phyloP scores from a whole-genome alignment of 148 eudicot species.

The Chenopodium album region DNA sequence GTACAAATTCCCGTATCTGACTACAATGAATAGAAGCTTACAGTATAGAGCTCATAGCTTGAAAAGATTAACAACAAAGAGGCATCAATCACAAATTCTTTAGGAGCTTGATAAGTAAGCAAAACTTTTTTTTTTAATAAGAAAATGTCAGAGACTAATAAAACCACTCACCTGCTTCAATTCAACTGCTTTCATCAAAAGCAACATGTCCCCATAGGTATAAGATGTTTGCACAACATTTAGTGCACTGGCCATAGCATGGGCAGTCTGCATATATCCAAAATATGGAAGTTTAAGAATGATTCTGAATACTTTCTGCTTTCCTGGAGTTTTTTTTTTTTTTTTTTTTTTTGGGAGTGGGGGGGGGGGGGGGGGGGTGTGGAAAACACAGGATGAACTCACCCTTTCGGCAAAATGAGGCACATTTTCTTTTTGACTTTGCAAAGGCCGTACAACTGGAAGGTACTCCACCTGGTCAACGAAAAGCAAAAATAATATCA shows the following conservation, averaged over 20 bases:
- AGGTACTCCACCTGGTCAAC: conserved; percentile 78
- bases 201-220: conserved; percentile 72
- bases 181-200: conserved; percentile 64
- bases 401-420: conserved; percentile 67
- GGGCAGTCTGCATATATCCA: conserved; percentile 58
- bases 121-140: background rate
- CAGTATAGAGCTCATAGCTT: background rate
- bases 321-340: background rate
- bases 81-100: background rate
- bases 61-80: background rate
- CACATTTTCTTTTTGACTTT: conserved; percentile 65
- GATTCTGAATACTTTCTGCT: background rate
- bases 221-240: conserved; percentile 77
- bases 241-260: conserved; percentile 57
- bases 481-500: background rate
- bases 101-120: background rate
- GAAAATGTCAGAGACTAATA: background rate
- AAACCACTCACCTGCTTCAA: conserved; percentile 53
- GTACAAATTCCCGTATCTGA: background rate
- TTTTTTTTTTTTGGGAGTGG: background rate
- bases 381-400: conserved; percentile 18
- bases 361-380: background rate
- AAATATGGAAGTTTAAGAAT: conserved; percentile 8
- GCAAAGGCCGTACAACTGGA: conserved; percentile 60
- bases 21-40: background rate